A percentile compares a stretch with the other conserved stretches of the same genome.
These are phyloP conservation scores for Suhomyces vadensis DNA, from an alignment of 805 yeast genomes.

Conservation along the genomic window DNA sequence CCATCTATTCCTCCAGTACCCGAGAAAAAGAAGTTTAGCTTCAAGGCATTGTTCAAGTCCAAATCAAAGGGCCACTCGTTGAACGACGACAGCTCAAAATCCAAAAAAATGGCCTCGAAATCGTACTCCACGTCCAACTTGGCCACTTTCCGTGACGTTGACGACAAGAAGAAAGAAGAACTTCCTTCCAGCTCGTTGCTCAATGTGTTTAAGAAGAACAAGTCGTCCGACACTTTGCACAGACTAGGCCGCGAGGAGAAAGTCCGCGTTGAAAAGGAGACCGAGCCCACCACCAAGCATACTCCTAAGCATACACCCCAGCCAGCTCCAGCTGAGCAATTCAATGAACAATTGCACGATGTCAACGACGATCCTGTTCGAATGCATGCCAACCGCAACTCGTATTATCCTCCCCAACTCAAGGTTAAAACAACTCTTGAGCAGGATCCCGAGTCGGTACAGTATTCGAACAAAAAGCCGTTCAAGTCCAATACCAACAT, in stretches of 20 bases:
- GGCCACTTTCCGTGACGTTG: slow-evolving; percentile 1
- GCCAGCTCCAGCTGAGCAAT: background rate
- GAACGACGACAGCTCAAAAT: slow-evolving; percentile 10
- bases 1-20: slow-evolving; percentile 3
- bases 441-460: background rate
- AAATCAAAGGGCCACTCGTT: slow-evolving; percentile 34
- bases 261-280: background rate
- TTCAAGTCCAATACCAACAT: slow-evolving; percentile 19
- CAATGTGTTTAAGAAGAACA: slow-evolving; percentile 24
- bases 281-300: background rate
- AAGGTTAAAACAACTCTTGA: slow-evolving; percentile 3
- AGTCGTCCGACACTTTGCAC: slow-evolving; percentile 19
- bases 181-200: slow-evolving; percentile 15
- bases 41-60: slow-evolving; percentile 39
- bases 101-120: slow-evolving; percentile 22
- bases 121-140: slow-evolving; percentile 36
- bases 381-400: background rate
- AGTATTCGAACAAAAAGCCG: background rate
- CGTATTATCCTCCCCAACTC: background rate
- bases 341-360: no score
- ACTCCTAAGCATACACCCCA: background rate
- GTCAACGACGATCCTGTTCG: no score
- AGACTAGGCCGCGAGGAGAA: background rate
- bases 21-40: slow-evolving; percentile 37
- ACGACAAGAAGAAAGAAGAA: background rate